Conservation (phyloP, 495 filamentous ascomycete genomes). For the Penicillium lividum region DNA sequence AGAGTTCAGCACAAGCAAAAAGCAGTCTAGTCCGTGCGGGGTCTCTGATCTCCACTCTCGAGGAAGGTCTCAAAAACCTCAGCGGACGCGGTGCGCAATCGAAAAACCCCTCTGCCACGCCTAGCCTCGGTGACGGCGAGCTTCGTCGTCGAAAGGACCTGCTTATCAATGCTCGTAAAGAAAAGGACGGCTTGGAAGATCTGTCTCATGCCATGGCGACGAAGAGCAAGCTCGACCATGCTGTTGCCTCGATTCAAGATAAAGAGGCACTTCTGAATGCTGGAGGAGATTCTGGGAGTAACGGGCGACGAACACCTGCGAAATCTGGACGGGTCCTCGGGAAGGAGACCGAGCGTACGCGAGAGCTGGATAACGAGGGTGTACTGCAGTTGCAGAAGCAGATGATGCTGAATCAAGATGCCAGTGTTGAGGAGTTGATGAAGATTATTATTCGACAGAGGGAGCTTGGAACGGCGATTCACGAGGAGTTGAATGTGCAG, state of each 20-base stretch:
- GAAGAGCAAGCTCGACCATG: constrained; percentile 50
- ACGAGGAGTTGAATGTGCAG: constrained; percentile 82
- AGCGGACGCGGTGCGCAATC: constrained; percentile 15
- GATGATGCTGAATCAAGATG: constrained; percentile 84
- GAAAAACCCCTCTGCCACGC: constrained; percentile 1
- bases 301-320: constrained; percentile 27
- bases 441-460: constrained; percentile 77
- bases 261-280: constrained; percentile 53
- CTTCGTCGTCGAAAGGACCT: constrained; percentile 77
- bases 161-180: constrained; percentile 72
- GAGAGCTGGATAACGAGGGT: constrained; percentile 87
- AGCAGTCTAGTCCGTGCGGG: constrained; percentile 74
- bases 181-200: constrained; percentile 83
- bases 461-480: constrained; percentile 83
- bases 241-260: constrained; percentile 53
- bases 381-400: constrained; percentile 83
- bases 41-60: constrained; percentile 64
- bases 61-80: constrained; percentile 65
- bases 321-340: constrained; percentile 73
- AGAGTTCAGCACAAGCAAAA: constrained; percentile 81
- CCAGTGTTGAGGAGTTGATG: constrained; percentile 71
- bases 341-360: constrained; percentile 82
- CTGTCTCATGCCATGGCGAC: constrained; percentile 71
- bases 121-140: constrained; percentile 80
- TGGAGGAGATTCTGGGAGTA: constrained; percentile 12